Conservation (phyloP, 176 grass and related monocot genomes). For the Musa beccarii region DNA sequence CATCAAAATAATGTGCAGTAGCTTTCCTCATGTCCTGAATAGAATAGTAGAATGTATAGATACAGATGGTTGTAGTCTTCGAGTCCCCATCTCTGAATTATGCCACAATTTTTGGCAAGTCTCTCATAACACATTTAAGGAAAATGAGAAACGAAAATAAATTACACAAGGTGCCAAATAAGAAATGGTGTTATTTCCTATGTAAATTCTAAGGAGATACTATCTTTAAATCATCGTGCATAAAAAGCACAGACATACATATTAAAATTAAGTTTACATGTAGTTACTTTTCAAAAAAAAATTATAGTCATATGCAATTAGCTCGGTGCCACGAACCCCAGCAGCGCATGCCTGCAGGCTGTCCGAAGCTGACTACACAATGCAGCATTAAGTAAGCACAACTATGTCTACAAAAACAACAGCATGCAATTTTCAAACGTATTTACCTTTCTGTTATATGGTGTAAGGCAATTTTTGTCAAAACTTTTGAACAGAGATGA, state of each 20-base stretch:
- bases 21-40: too few relatives aligned
- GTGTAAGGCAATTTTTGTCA: neutral
- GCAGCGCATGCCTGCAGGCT: neutral
- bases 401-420: too few relatives aligned
- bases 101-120: too few relatives aligned
- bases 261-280: neutral
- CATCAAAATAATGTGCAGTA: too few relatives aligned
- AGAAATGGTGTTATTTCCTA: neutral
- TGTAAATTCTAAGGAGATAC: neutral
- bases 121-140: too few relatives aligned
- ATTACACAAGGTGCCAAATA: neutral
- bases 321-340: neutral
- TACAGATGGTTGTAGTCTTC: too few relatives aligned
- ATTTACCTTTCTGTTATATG: too few relatives aligned
- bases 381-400: neutral
- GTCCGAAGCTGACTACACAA: neutral
- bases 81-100: too few relatives aligned
- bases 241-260: neutral
- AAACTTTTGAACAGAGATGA: neutral
- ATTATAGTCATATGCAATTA: neutral
- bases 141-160: too few relatives aligned
- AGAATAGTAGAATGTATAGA: too few relatives aligned
- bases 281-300: neutral
- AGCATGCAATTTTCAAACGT: too few relatives aligned
- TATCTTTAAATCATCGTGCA: neutral